Conservation (phyloP, 495 filamentous ascomycete genomes). For the Cercophora scortea region DNA sequence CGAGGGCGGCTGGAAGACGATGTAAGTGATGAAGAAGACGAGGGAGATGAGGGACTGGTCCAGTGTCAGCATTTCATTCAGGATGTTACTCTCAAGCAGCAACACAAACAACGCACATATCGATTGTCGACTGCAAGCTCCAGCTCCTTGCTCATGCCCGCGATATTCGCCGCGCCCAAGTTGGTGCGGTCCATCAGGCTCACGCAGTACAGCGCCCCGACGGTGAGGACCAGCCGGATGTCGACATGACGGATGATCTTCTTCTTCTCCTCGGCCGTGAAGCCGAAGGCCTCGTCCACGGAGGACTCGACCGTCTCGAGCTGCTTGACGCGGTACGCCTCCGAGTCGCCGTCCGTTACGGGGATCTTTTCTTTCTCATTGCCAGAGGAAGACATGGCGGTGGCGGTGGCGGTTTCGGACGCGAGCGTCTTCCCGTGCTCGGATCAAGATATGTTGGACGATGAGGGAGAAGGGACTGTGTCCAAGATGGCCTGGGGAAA, state of each 20-base stretch:
- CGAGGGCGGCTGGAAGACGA: conserved; percentile 53
- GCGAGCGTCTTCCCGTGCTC: neutral
- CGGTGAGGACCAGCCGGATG: conserved; percentile 52
- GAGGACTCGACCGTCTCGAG: conserved; percentile 6
- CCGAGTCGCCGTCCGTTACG: neutral
- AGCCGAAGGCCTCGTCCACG: conserved; percentile 20
- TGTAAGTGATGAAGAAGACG: conserved; percentile 61
- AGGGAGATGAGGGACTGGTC: conserved; percentile 48
- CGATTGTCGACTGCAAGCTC: conserved; percentile 27
- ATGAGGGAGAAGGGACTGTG: neutral
- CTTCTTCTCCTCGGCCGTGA: conserved; percentile 28
- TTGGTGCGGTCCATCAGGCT: conserved; percentile 65
- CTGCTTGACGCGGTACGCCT: conserved; percentile 3
- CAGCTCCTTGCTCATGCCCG: conserved; percentile 52
- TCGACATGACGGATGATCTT: conserved; percentile 54
- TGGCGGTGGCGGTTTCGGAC: neutral
- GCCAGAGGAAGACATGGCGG: neutral
- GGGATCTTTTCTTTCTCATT: neutral
- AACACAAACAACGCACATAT: conserved; percentile 17
- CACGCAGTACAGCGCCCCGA: conserved; percentile 59
- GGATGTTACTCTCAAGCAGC: neutral
- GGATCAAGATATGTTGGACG: neutral
- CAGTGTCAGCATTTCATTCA: neutral
- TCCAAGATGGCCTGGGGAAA: no score
- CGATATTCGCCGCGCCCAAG: conserved; percentile 53